These are phyloP conservation scores for Magnolia sinica DNA, from an alignment of 164 flowering plant genomes.

Conservation along the genomic window DNA sequence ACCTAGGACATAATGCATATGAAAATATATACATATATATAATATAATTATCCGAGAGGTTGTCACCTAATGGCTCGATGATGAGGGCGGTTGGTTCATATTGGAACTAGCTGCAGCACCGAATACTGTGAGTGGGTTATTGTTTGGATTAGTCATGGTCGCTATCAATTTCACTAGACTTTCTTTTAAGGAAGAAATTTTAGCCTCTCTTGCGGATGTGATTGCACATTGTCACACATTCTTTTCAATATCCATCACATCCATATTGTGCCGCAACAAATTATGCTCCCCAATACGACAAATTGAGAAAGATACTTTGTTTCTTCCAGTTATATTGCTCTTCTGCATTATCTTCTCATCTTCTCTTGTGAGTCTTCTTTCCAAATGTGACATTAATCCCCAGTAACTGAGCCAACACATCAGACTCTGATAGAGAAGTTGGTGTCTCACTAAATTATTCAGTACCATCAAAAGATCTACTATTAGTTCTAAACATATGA, in stretches of 20 bases:
- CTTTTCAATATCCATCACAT: slow-evolving; percentile 1
- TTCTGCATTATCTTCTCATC: not conserved
- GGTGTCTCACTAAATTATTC: not conserved
- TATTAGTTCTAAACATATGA: slow-evolving; percentile 2
- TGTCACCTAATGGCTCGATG: too few species aligned
- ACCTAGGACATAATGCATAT: too few species aligned
- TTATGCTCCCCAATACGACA: not conserved
- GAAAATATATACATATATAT: too few species aligned
- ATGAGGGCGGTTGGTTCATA: too few species aligned
- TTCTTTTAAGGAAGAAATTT: too few species aligned
- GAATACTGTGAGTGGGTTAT: too few species aligned
- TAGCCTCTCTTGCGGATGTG: too few species aligned
- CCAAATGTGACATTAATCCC: not conserved
- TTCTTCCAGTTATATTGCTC: not conserved
- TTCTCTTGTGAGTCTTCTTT: not conserved
- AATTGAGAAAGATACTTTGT: not conserved
- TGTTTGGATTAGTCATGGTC: too few species aligned
- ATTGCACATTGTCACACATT: not conserved
- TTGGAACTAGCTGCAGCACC: too few species aligned
- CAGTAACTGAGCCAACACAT: not conserved
- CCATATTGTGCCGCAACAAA: not conserved
- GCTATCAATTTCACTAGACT: too few species aligned
- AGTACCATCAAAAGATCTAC: slow-evolving; percentile 9
- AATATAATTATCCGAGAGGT: too few species aligned
- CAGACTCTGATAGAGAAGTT: not conserved